Evolutionary conservation across 2,329 filamentous ascomycete species (phyloP).

Genomic region (Epichloe bromicola): DNA sequence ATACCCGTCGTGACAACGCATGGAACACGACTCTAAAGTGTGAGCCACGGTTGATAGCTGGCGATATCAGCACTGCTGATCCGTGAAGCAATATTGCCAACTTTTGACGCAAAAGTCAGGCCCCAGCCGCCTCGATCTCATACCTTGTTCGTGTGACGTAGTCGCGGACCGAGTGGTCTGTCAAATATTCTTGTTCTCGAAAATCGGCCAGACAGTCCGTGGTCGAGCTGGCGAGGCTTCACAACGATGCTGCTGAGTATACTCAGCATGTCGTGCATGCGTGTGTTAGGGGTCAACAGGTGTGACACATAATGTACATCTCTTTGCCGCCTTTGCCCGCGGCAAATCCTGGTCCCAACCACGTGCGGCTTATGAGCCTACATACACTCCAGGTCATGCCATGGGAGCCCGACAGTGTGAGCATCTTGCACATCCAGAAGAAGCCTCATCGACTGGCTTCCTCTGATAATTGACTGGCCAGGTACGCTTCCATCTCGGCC

Average conservation of each 20-base stretch:
- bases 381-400: too few relatives aligned
- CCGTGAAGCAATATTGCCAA: slow-evolving; percentile 28
- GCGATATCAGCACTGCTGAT: slow-evolving; percentile 19
- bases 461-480: slow-evolving; percentile 4
- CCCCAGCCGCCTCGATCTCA: slow-evolving; percentile 12
- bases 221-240: not conserved
- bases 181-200: not conserved
- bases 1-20: not conserved
- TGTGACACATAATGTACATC: too few relatives aligned
- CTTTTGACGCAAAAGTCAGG: slow-evolving; percentile 26
- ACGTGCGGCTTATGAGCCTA: too few relatives aligned
- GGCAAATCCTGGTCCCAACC: too few relatives aligned
- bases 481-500: slow-evolving; percentile 15
- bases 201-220: not conserved
- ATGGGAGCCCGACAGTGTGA: too few relatives aligned
- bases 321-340: too few relatives aligned
- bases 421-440: too few relatives aligned
- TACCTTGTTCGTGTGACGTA: slow-evolving; percentile 10
- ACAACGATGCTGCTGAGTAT: too few relatives aligned
- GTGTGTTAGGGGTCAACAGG: too few relatives aligned
- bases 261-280: too few relatives aligned
- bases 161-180: slow-evolving; percentile 11
- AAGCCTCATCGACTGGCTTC: not conserved
- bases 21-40: not conserved
- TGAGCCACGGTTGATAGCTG: not conserved